A percentile compares a stretch with the other conserved stretches of the same genome.
These are phyloP conservation scores for Pezizomycotina sp. DNA, from an alignment of 2,329 filamentous ascomycete genomes.

Conservation along the genomic window DNA sequence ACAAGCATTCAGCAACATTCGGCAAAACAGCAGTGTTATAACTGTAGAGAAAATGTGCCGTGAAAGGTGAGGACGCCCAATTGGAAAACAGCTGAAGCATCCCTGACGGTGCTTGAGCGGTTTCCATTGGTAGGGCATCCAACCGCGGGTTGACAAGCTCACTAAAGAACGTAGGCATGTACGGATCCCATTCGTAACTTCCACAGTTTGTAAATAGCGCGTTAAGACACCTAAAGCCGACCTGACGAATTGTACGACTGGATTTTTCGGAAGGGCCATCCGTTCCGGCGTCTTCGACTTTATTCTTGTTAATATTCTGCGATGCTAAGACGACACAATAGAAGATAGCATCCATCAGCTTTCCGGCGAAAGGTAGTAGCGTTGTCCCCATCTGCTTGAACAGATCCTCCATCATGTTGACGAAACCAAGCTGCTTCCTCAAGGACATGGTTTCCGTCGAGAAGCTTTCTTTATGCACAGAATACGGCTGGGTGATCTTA, in stretches of 20 bases:
- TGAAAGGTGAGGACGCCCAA: conserved; percentile 54
- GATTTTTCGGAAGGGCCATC: conserved; percentile 29
- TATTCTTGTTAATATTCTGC: conserved; percentile 32
- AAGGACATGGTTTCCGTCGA: conserved; percentile 29
- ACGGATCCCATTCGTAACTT: conserved; percentile 54
- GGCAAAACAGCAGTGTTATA: conserved; percentile 45
- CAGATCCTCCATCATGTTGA: conserved; percentile 81
- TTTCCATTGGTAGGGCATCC: conserved; percentile 64
- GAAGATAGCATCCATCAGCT: conserved; percentile 58
- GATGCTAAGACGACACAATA: conserved; percentile 64
- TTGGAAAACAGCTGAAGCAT: conserved; percentile 64
- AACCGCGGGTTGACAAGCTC: conserved; percentile 65
- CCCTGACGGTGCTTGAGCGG: conserved; percentile 73
- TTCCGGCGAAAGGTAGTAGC: conserved; percentile 49
- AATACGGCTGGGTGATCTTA: conserved; percentile 28
- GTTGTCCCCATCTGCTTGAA: conserved; percentile 67
- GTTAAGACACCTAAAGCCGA: conserved; percentile 67
- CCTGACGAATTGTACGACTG: conserved; percentile 45
- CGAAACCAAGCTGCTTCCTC: conserved; percentile 73
- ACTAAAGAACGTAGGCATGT: conserved; percentile 51
- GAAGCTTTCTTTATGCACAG: too few species aligned
- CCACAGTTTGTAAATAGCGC: conserved; percentile 59
- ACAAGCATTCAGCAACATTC: conserved; percentile 56
- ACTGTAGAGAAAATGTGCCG: conserved; percentile 51
- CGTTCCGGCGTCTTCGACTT: conserved; percentile 33